Base-by-base conservation (phyloP, 441 rosid genomes). In the Erysimum cheiri region DNA sequence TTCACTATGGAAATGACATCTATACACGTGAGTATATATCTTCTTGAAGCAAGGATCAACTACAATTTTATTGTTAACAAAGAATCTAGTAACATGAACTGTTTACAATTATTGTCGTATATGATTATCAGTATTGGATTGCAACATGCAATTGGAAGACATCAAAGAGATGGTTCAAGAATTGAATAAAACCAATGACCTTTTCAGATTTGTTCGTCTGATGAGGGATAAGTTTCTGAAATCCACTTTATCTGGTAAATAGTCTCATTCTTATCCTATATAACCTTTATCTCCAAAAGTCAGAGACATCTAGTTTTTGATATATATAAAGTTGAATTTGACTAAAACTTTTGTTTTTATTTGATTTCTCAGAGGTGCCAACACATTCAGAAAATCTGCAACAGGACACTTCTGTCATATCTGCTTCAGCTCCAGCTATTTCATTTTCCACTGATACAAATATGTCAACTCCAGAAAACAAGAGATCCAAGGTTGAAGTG, bases 111-210 rank as follows among this genome's bases (percentile, higher is more conserved):
- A 35, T 69, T 72, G 14, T 46, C 69, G 65, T 56, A 55, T 49
- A 47, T 75, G 73, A 55, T 73, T 70, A 75, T 72, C 82, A 95
- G 99, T 92, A 75, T 75, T 92, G 85, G 87, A 84, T 59, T 95
- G 99, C 73, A 80, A 87, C 58, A 93, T 92, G 40, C 83, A 78
- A 3, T 32, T 92, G 69, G 82, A 81, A 74, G 82, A 74, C 62
- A 81, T 82, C 36, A 75, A 63, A 24, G 74, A 69, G 55, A 69
- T 75, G 78, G 66, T 75, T 64, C 71, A 63, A 49, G 71, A 75
- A 48, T 4, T 69, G 74, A 69, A 75, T 69, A 57, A 48, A 48
- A 75, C 78, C 78, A 75, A 57, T 69, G 74, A 75, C 40, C 61
- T 75, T 8, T 75, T 69, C 19, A 61, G 67, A 63, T 75, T 61